phyloP scores from a whole-genome alignment of 2,329 filamentous ascomycete genomes.

The Cytospora piceae region DNA sequence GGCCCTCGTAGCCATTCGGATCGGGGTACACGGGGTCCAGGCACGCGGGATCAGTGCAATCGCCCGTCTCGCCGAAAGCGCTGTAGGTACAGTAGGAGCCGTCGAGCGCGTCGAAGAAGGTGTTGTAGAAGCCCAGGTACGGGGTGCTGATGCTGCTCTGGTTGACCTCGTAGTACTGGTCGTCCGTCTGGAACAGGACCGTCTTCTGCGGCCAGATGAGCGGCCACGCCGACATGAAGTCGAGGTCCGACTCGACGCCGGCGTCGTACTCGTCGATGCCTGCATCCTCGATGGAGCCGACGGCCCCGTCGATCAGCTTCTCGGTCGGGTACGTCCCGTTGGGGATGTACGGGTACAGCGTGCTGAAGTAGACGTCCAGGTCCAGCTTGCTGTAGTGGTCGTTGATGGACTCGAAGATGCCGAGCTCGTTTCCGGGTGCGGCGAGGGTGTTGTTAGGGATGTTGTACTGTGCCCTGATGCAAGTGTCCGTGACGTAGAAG shows the following conservation, averaged over 20 bases:
- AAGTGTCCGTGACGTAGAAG: constrained; percentile 30
- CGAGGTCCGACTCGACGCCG: constrained; percentile 48
- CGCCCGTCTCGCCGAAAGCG: constrained; percentile 51
- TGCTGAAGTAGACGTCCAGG: constrained; percentile 31
- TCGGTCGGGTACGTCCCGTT: constrained; percentile 37
- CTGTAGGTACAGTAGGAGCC: constrained; percentile 46
- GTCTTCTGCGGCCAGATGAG: constrained; percentile 55
- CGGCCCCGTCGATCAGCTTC: constrained; percentile 36
- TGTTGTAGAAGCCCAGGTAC: constrained; percentile 39
- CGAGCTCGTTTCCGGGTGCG: constrained; percentile 30
- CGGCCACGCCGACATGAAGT: constrained; percentile 52
- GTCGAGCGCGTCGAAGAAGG: constrained; percentile 56
- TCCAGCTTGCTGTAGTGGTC: constrained; percentile 30
- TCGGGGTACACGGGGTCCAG: constrained; percentile 55
- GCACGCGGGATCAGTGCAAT: constrained; percentile 41
- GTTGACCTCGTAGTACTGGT: constrained; percentile 37
- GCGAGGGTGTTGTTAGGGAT: constrained; percentile 29
- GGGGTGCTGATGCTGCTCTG: constrained; percentile 26
- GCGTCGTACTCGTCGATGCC: constrained; percentile 15
- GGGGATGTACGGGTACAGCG: constrained; percentile 33
- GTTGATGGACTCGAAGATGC: constrained; percentile 29
- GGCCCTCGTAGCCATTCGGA: constrained; percentile 53
- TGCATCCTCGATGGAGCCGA: constrained; percentile 27
- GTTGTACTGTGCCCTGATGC: constrained; percentile 30
- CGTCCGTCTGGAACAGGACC: constrained; percentile 39